Percentiles rank a stretch among this genome's conserved stretches.
Evolutionary conservation across 225 moss, liverwort and hornwort genomes (phyloP).

Genomic region (Sphagnum tenellum): DNA sequence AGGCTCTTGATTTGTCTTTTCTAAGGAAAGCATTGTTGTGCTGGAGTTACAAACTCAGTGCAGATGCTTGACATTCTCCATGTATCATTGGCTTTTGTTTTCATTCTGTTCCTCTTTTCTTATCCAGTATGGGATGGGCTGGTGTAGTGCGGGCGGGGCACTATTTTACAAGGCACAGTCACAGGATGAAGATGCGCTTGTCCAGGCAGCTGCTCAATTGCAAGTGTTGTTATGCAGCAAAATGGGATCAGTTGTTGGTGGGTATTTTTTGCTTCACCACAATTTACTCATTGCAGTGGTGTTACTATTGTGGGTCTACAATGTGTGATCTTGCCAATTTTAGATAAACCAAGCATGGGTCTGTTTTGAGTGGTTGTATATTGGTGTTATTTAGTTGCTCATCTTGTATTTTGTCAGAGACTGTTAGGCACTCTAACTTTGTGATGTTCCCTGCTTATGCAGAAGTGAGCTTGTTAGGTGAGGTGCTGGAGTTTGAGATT

Average conservation of each 20-base stretch:
- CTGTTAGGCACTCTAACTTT: constrained; percentile 2
- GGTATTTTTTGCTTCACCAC: not conserved
- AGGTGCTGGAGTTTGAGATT: constrained; percentile 55
- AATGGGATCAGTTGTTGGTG: constrained; percentile 56
- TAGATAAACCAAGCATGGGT: not conserved
- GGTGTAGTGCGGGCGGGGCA: constrained; percentile 34
- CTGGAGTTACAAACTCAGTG: too few relatives aligned
- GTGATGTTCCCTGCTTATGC: constrained; percentile 12
- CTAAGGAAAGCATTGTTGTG: too few relatives aligned
- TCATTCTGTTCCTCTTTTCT: too few relatives aligned
- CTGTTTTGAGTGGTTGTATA: not conserved
- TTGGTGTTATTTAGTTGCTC: too few relatives aligned
- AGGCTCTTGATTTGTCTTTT: too few relatives aligned
- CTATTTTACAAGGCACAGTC: constrained; percentile 85
- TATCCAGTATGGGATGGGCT: not conserved
- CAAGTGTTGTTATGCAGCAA: constrained; percentile 49
- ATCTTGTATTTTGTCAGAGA: not conserved
- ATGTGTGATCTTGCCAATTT: not conserved
- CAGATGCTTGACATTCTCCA: too few relatives aligned
- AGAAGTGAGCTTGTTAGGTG: constrained; percentile 66
- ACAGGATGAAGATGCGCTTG: constrained; percentile 98
- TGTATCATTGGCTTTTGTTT: too few relatives aligned
- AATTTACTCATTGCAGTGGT: not conserved
- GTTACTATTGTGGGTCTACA: not conserved
- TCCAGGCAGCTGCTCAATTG: constrained; percentile 71